phyloP scores from a whole-genome alignment of 352 stramenopile species.

The Phytopythium chamaehyphon region DNA sequence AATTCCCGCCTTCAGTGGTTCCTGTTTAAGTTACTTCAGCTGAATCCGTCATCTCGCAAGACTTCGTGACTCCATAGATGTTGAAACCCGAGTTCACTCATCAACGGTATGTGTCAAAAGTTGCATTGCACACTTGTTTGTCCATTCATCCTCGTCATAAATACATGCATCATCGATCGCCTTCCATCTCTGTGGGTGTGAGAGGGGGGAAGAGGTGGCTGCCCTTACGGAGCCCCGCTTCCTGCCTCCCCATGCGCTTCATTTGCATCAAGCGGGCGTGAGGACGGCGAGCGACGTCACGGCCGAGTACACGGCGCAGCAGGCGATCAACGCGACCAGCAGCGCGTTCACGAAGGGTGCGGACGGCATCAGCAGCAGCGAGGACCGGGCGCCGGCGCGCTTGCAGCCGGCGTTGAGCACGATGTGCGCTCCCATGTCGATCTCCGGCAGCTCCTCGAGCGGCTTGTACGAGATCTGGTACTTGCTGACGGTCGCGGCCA shows the following conservation, averaged over 20 bases:
- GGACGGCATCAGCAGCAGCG: conserved; percentile 13
- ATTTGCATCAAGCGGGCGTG: conserved; percentile 2
- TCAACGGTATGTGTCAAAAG: no score
- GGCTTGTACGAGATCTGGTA: conserved; percentile 71
- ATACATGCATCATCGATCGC: no score
- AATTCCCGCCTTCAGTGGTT: conserved; percentile 1
- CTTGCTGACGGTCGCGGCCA: conserved; percentile 21
- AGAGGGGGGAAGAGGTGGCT: no score
- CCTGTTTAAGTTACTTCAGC: no score
- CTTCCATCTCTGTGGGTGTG: no score
- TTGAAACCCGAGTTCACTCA: no score
- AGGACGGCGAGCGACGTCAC: conserved; percentile 9
- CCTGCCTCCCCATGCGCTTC: not conserved
- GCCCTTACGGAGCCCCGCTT: not conserved
- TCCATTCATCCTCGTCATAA: no score
- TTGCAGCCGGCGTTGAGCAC: conserved; percentile 36
- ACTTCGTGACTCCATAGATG: no score
- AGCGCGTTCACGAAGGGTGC: conserved; percentile 16
- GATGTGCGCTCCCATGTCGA: conserved; percentile 61
- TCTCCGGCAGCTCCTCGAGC: conserved; percentile 35
- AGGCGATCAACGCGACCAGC: conserved; percentile 13
- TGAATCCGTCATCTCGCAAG: no score
- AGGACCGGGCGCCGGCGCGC: conserved; percentile 7
- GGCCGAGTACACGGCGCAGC: conserved; percentile 22
- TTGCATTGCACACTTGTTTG: no score